Base-by-base conservation (phyloP, 768 basidiomycete species). In the Boletus sp. region DNA sequence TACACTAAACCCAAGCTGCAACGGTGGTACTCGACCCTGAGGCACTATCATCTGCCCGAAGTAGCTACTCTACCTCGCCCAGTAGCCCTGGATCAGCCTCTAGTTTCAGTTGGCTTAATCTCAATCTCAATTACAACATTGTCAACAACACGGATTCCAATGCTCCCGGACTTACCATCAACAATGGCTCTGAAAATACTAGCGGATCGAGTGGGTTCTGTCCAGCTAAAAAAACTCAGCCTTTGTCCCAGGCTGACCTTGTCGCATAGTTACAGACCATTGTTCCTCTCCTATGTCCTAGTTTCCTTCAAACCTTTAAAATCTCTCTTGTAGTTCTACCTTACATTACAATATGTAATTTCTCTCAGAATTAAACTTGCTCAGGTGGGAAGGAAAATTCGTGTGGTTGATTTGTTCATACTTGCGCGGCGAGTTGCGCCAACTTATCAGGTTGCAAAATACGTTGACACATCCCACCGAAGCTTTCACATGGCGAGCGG, bases 131-230 rank as follows among this genome's bases (percentile, higher is more conserved):
- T 4, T 0, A 30, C 56, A 58, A 52, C n/a, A 18, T 48, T 9
- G 28, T 59, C 20, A 47, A 35, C 37, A 60, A 35, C 4, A 40
- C 14, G 8, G 37, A 35, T 15, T 35, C 55, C 7, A 28, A 33
- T 28, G 8, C 29, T 18, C 9, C 11, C 0, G 50, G 50, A 17
- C 2, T 58, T 9, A 58, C 50, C 35, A 44, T 58, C 5, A 37
- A 14, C 8, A 57, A 49, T 28, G 17, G n/a, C 10, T 33, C 48
- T 14, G 57, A n/a, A 40, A 58, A 18, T 28, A 28, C 7, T 4
- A 45, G 42, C 7, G 56, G 44, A 7, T 58, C 39, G 12, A 40
- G 57, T 58, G 41, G 12, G 56, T 50, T 29, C 29, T 28, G 9
- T 24, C 29, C 8, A 28, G 14, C 12, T 29, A 18, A 20, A 33